Evolutionary conservation across 2,329 filamentous ascomycete species (phyloP).

Genomic region (Clarireedia homoeocarpa): DNA sequence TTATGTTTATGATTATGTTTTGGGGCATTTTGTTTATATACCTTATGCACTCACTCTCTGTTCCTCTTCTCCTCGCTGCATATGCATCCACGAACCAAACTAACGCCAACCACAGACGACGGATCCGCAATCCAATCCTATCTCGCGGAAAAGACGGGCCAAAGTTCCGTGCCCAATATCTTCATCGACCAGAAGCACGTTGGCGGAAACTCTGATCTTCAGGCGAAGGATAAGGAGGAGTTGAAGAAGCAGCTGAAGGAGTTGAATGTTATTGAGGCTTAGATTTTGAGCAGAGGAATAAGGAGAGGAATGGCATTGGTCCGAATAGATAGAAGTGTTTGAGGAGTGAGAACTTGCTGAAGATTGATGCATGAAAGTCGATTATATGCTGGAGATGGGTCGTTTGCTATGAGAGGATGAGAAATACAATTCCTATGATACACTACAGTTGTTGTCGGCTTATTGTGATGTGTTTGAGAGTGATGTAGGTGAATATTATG

Average conservation of each 20-base stretch:
- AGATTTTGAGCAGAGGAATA: background rate
- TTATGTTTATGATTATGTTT: no score
- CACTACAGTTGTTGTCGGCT: background rate
- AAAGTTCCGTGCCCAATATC: constrained; percentile 91
- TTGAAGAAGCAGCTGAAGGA: constrained; percentile 57
- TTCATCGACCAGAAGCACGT: constrained; percentile 89
- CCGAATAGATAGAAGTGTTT: no score
- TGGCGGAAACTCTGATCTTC: constrained; percentile 88
- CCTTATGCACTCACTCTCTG: background rate
- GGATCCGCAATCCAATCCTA: constrained; percentile 76
- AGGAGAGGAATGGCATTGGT: background rate
- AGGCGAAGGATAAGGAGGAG: constrained; percentile 53
- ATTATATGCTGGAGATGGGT: background rate
- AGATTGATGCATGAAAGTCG: background rate
- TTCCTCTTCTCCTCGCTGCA: background rate
- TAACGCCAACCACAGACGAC: constrained; percentile 50
- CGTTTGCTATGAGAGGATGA: no score
- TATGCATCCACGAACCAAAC: background rate
- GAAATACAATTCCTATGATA: background rate
- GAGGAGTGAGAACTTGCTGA: background rate
- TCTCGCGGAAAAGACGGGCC: constrained; percentile 69
- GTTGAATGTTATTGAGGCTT: constrained; percentile 45
- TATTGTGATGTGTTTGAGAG: no score
- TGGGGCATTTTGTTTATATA: background rate
- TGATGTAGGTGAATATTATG: no score